Percentiles rank a stretch among this genome's conserved stretches.
Evolutionary conservation across 2,329 filamentous ascomycete genomes (phyloP).

Genomic region (Elsinoe batatas): DNA sequence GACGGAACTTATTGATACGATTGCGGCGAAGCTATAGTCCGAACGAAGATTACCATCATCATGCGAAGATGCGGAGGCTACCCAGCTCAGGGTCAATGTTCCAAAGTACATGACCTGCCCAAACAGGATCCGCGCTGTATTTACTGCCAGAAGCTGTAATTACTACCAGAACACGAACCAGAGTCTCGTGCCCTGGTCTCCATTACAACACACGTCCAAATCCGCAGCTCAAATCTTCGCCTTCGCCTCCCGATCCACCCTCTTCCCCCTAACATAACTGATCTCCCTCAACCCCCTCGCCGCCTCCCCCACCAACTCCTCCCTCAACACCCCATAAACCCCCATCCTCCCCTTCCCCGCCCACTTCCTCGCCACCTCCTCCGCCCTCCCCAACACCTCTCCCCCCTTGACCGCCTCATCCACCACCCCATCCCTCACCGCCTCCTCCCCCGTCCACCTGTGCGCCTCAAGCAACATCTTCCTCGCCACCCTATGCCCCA

Average conservation of each 20-base stretch:
- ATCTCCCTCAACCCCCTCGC: slow-evolving; percentile 42
- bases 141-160: too few relatives aligned
- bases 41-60: not conserved
- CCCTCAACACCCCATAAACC: slow-evolving; percentile 43
- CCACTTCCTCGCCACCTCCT: slow-evolving; percentile 36
- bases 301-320: slow-evolving; percentile 46
- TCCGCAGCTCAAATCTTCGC: slow-evolving; percentile 8
- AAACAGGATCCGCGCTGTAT: too few relatives aligned
- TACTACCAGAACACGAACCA: too few relatives aligned
- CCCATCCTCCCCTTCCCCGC: slow-evolving; percentile 37
- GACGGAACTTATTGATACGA: slow-evolving; percentile 21
- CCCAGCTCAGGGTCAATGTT: too few relatives aligned
- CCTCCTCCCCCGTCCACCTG: slow-evolving; percentile 44
- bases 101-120: too few relatives aligned
- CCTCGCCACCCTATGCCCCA: slow-evolving; percentile 26
- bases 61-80: too few relatives aligned
- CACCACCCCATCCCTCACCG: slow-evolving; percentile 44
- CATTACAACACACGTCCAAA: too few relatives aligned
- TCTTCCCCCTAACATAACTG: slow-evolving; percentile 44
- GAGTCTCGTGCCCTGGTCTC: too few relatives aligned
- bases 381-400: slow-evolving; percentile 38
- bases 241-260: slow-evolving; percentile 30
- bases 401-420: slow-evolving; percentile 42
- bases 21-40: slow-evolving; percentile 24
- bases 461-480: slow-evolving; percentile 49